Base-by-base conservation (phyloP, 331 rosid species). In the Malus hybrid region DNA sequence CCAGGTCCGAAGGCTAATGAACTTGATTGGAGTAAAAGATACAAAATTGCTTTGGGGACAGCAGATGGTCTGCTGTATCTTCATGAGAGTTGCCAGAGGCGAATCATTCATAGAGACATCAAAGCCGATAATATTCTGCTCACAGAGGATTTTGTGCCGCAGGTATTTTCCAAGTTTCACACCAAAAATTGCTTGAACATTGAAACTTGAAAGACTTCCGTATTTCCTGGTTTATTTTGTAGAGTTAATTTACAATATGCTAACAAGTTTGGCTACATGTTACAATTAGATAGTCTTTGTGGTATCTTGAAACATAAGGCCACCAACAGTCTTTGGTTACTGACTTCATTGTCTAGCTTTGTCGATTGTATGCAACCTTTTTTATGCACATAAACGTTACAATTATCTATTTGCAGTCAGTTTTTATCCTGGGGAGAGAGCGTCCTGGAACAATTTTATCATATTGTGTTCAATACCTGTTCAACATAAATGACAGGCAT, bases 51-150 rank as follows among this genome's bases (percentile, higher is more conserved):
- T 28, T 20, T 88, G 33, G 98, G 98, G 64, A 78, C 83, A 32
- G 93, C 97, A 2, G 84, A 86, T 62, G 98, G 98, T 59, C 86
- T 90, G 29, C 76, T 82, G 13, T 93, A 93, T 79, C 97, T 93
- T 66, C 98, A 93, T 75, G 93, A 90, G 72, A 69, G 65, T 78
- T 90, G 98, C 77, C 84, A 79, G 59, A 88, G 86, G 79, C 80
- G 93, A 73, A 89, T 93, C 70, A 86, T 93, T 61, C 98, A 93
- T 77, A 86, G 98, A 74, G 97, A 93, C 69, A 86, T 93, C 42
- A 93, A 93, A 82, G 81, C 88, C 48, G 96, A 89, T 16, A 93
- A 93, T 65, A 83, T 93, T 89, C 81, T 93, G 33, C 96, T 90
- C 52, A 85, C 96, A 3, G 82, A 87, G 68, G 87, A 90, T 76